Conservation (phyloP, 108 stramenopile genomes). For the Cyclotella kingstonii region DNA sequence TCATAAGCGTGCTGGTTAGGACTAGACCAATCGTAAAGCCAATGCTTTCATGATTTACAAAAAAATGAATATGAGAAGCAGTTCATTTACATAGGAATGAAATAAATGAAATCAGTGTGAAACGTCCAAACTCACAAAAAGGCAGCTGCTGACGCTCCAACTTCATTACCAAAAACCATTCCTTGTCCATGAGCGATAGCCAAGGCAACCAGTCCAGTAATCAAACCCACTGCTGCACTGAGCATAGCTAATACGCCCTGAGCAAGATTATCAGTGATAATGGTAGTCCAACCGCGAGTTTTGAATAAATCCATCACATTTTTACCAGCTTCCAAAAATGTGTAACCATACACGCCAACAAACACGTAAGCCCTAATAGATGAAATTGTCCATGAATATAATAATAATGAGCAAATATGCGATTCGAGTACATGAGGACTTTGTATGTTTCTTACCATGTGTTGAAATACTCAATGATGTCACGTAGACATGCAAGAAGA, state of each 20-base stretch:
- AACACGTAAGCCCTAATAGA: conserved; percentile 61
- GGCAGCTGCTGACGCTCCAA: conserved; percentile 41
- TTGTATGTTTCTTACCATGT: conserved; percentile 46
- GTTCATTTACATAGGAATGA: not conserved
- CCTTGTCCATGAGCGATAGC: conserved; percentile 42
- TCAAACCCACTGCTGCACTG: conserved; percentile 56
- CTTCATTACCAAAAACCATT: conserved; percentile 41
- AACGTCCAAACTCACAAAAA: conserved; percentile 42
- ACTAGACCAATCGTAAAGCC: conserved; percentile 46
- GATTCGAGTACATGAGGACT: too few species aligned
- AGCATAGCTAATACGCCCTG: conserved; percentile 66
- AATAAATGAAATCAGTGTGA: not conserved
- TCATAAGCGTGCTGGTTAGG: conserved; percentile 53
- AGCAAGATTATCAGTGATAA: conserved; percentile 74
- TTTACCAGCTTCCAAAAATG: conserved; percentile 64
- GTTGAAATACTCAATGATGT: conserved; percentile 74
- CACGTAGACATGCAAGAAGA: conserved; percentile 59
- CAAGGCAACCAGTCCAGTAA: conserved; percentile 64
- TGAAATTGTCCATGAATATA: too few species aligned
- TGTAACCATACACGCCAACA: conserved; percentile 66
- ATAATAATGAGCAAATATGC: too few species aligned
- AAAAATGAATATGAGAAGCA: not conserved
- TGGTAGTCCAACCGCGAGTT: conserved; percentile 70
- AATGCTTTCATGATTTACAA: not conserved
- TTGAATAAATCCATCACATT: conserved; percentile 63